Evolutionary conservation across 192 early-diverging fungal species (phyloP).

Genomic region (Backusella morwellensis): DNA sequence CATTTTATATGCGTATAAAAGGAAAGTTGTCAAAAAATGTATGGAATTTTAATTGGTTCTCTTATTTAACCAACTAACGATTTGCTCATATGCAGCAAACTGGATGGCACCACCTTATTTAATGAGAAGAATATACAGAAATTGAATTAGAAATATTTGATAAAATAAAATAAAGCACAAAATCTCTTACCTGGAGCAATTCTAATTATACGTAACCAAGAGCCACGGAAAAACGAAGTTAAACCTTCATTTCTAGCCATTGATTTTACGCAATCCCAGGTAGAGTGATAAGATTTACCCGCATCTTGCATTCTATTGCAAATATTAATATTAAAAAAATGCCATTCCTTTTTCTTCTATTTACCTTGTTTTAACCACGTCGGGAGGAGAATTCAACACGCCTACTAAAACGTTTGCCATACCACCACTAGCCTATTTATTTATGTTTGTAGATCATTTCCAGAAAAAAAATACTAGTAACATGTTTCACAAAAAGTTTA

Average conservation of each 20-base stretch:
- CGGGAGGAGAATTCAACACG: conserved; percentile 41
- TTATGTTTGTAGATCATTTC: not conserved
- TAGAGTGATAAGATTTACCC: conserved; percentile 23
- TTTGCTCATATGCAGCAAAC: conserved; percentile 33
- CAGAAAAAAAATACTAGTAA: not conserved
- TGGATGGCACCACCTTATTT: conserved; percentile 38
- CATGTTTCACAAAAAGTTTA: not conserved
- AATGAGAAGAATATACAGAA: conserved; percentile 11
- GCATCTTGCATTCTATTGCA: conserved; percentile 41
- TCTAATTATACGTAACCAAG: conserved; percentile 37
- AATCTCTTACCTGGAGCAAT: conserved; percentile 35
- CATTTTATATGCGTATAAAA: not conserved
- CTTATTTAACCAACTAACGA: conserved; percentile 22
- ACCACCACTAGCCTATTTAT: conserved; percentile 33
- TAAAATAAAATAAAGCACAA: not conserved
- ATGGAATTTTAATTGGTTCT: conserved; percentile 7
- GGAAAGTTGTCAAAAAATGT: not conserved
- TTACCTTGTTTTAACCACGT: conserved; percentile 45
- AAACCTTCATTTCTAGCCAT: conserved; percentile 41
- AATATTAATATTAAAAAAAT: not conserved
- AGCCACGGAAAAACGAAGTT: conserved; percentile 38
- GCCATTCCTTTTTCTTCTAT: not conserved
- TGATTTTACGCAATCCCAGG: conserved; percentile 32
- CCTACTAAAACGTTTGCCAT: conserved; percentile 41
- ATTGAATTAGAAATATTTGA: not conserved